Percentiles rank a stretch among this genome's conserved stretches.
Conservation (phyloP, 352 stramenopile genomes). For the Phytophthora pseudosyringae region DNA sequence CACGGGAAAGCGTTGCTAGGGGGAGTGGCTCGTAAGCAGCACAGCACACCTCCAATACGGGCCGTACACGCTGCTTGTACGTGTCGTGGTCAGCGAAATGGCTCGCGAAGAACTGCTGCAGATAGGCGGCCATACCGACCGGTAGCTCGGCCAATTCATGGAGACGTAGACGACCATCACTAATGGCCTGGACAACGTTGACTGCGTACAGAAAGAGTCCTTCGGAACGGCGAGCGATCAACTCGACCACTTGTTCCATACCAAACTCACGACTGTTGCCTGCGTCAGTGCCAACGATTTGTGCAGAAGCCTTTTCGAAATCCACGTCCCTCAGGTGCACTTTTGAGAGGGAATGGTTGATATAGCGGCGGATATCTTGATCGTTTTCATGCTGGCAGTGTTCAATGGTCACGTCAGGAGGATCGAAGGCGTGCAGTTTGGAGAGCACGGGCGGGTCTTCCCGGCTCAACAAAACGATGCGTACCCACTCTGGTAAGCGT, state of each 20-base stretch:
- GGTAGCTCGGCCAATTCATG: conserved; percentile 64
- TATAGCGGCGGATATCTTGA: conserved; percentile 48
- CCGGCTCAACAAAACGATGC: conserved; percentile 68
- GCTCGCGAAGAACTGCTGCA: conserved; percentile 75
- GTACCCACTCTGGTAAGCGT: conserved; percentile 70
- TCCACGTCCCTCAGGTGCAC: conserved; percentile 16
- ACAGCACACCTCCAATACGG: conserved; percentile 73
- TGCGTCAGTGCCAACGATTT: conserved; percentile 1
- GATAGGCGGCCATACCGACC: conserved; percentile 67
- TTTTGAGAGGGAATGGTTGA: conserved; percentile 30
- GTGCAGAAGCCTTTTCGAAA: conserved; percentile 8
- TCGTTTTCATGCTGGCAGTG: conserved; percentile 54
- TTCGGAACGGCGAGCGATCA: conserved; percentile 65
- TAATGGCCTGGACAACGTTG: conserved; percentile 75
- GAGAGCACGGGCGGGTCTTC: conserved; percentile 63
- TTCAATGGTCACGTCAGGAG: conserved; percentile 52
- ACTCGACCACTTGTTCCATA: conserved; percentile 44
- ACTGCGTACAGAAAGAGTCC: conserved; percentile 79
- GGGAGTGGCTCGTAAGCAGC: conserved; percentile 70
- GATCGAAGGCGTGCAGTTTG: conserved; percentile 62
- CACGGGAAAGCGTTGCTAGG: conserved; percentile 47
- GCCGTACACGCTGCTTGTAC: conserved; percentile 66
- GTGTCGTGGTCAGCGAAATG: conserved; percentile 56
- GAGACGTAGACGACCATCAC: conserved; percentile 52
- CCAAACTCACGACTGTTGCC: conserved; percentile 16